Conservation (phyloP, 2,329 filamentous ascomycete species). For the Trichoderma koningii region DNA sequence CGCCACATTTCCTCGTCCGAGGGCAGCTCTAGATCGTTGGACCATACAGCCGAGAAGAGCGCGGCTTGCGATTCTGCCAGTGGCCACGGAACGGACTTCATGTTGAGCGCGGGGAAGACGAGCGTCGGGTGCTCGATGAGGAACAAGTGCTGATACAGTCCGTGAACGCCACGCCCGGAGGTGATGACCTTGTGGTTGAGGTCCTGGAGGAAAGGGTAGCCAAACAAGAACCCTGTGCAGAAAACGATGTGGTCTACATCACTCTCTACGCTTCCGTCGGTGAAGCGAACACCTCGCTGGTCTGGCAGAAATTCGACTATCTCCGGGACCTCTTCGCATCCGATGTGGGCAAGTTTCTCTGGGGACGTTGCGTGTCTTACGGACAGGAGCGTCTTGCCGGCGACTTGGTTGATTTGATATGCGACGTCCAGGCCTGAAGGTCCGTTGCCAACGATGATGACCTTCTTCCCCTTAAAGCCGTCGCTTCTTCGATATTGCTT, state of each 20-base stretch:
- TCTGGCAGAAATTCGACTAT: slow-evolving; percentile 60
- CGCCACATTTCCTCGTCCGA: slow-evolving; percentile 61
- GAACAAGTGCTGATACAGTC: slow-evolving; percentile 79
- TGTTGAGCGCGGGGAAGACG: slow-evolving; percentile 72
- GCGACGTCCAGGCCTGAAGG: slow-evolving; percentile 85
- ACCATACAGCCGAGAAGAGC: slow-evolving; percentile 74
- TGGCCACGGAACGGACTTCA: slow-evolving; percentile 87
- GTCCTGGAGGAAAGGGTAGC: slow-evolving; percentile 68
- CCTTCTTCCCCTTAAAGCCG: slow-evolving; percentile 67
- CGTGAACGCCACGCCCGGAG: slow-evolving; percentile 68
- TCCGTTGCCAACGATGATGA: slow-evolving; percentile 80
- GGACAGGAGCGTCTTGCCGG: slow-evolving; percentile 66
- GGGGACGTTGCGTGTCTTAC: slow-evolving; percentile 54
- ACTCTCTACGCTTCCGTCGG: slow-evolving; percentile 63
- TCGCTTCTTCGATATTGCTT: slow-evolving; percentile 75
- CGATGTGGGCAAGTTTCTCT: slow-evolving; percentile 48
- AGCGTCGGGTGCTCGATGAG: slow-evolving; percentile 75
- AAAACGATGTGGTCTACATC: slow-evolving; percentile 78
- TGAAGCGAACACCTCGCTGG: slow-evolving; percentile 64
- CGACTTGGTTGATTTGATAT: slow-evolving; percentile 67
- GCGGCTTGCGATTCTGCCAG: slow-evolving; percentile 78
- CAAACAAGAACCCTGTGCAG: slow-evolving; percentile 87
- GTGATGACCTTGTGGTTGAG: slow-evolving; percentile 59
- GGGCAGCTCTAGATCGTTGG: slow-evolving; percentile 69
- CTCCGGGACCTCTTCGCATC: slow-evolving; percentile 55